These are phyloP conservation scores for Vachellia pachyceras DNA, from an alignment of 306 rosid species.

Conservation along the genomic window DNA sequence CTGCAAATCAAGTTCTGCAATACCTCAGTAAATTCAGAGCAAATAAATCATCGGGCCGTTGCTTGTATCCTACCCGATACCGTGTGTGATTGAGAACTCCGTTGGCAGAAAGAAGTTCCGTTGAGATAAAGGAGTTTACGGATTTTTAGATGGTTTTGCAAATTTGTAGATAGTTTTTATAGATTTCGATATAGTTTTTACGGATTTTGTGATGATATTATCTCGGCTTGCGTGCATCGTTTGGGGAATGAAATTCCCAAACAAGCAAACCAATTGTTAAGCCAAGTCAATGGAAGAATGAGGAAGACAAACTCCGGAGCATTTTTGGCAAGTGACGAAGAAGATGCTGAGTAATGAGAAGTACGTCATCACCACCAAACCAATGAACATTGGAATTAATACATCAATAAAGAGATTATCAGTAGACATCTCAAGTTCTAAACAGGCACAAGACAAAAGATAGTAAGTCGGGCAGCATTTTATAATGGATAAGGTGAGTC, in stretches of 20 bases:
- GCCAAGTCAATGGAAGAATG: neutral
- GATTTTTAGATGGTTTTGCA: too few species aligned
- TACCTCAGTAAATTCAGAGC: neutral
- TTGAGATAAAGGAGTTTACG: too few species aligned
- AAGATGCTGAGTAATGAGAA: neutral
- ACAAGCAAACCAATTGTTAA: neutral
- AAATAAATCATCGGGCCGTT: neutral
- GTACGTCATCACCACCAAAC: neutral
- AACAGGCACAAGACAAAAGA: neutral
- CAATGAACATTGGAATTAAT: neutral
- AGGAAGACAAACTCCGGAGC: constrained; percentile 1
- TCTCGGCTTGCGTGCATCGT: too few species aligned
- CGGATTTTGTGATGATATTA: too few species aligned
- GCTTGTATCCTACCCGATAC: neutral
- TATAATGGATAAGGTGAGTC: neutral
- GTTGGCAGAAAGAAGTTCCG: too few species aligned
- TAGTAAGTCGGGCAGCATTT: neutral
- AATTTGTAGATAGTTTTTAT: too few species aligned
- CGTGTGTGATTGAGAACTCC: too few species aligned
- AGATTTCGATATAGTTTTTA: too few species aligned
- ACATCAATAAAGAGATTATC: neutral
- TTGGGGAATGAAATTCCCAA: too few species aligned
- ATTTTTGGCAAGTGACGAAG: neutral
- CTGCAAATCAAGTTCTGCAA: too few species aligned
- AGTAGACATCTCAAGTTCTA: neutral